A percentile compares a stretch with the other conserved stretches of the same genome.
Conservation (phyloP, 208 protist genomes). For the Crithidia bombi region DNA sequence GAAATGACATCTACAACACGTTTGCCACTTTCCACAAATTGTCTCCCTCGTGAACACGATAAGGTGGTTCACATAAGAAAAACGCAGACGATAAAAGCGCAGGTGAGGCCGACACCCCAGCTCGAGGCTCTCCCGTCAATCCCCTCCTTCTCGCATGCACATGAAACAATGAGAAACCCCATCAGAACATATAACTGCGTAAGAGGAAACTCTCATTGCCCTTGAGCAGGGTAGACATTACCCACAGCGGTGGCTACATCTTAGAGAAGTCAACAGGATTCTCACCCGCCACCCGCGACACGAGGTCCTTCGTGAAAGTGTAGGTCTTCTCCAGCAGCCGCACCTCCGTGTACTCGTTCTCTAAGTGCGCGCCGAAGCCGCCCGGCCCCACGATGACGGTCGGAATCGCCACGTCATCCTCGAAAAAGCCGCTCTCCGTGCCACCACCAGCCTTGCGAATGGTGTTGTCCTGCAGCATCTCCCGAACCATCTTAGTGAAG, state of each 20-base stretch:
- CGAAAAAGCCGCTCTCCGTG: slow-evolving; percentile 62
- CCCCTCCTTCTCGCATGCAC: too few species aligned
- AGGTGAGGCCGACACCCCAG: too few species aligned
- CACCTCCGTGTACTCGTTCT: slow-evolving; percentile 56
- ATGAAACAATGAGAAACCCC: too few species aligned
- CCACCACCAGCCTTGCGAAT: slow-evolving; percentile 32
- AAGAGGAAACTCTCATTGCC: too few species aligned
- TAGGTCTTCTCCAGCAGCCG: slow-evolving; percentile 30
- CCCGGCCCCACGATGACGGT: slow-evolving; percentile 55
- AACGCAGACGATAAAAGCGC: too few species aligned
- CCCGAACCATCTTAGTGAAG: slow-evolving; percentile 43
- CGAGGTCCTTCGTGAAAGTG: slow-evolving; percentile 29
- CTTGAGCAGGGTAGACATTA: neutral
- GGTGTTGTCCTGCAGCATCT: slow-evolving; percentile 8
- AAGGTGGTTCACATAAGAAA: too few species aligned
- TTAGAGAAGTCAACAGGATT: slow-evolving; percentile 12
- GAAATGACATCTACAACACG: neutral
- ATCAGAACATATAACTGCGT: too few species aligned
- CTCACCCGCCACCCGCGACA: slow-evolving; percentile 18
- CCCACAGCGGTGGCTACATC: neutral
- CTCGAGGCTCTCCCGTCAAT: too few species aligned
- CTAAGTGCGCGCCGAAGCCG: slow-evolving; percentile 43
- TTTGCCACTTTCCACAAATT: neutral
- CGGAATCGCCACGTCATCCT: slow-evolving; percentile 40
- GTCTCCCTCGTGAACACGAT: too few species aligned